phyloP scores from a whole-genome alignment of 148 eudicot genomes.

The Rhododendron mucronatum region DNA sequence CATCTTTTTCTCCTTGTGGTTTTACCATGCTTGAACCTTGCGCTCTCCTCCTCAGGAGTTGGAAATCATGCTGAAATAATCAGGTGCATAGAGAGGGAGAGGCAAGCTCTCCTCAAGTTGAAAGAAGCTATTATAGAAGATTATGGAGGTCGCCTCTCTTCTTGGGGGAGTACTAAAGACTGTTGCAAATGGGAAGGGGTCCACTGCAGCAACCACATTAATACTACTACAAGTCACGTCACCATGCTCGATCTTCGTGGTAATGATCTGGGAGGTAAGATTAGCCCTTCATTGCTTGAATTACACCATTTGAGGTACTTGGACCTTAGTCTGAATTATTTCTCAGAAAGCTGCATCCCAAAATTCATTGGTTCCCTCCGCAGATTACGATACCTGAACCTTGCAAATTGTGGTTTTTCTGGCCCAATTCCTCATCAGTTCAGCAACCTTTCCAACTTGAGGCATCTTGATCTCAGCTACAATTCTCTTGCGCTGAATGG shows the following conservation, averaged over 20 bases:
- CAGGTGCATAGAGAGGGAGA: not conserved
- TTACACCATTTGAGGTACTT: not conserved
- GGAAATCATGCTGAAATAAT: not conserved
- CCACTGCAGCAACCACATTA: not conserved
- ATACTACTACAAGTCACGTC: not conserved
- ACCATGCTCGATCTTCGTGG: not conserved
- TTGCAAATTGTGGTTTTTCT: not conserved
- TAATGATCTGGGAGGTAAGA: not conserved
- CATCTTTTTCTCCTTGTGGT: not conserved
- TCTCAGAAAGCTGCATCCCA: too few species aligned
- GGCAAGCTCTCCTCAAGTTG: not conserved
- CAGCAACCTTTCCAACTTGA: not conserved
- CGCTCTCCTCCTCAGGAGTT: not conserved
- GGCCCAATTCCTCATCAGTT: not conserved
- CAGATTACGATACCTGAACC: too few species aligned
- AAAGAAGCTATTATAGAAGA: not conserved
- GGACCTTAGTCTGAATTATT: not conserved
- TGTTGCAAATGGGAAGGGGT: not conserved
- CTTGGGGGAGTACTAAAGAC: not conserved
- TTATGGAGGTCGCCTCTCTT: not conserved
- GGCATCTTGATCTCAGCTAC: not conserved
- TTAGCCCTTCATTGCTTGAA: not conserved
- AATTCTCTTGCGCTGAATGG: not conserved
- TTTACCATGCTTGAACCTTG: not conserved
- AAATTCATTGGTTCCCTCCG: too few species aligned